phyloP scores from a whole-genome alignment of 768 basidiomycete genomes.

The Boletus speciosus region DNA sequence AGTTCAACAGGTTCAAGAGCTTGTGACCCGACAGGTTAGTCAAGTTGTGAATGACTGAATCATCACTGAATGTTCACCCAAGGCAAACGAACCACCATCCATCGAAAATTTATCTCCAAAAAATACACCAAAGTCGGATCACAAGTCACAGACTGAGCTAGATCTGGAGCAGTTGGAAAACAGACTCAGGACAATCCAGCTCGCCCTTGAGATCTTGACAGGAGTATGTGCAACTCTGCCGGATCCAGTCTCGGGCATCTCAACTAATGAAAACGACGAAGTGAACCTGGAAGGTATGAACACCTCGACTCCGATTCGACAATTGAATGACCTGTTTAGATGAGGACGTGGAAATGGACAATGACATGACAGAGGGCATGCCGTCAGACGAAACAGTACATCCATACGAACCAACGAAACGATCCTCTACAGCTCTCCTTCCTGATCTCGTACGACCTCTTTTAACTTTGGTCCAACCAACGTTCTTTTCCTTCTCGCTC shows the following conservation, averaged over 20 bases:
- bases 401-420: constrained; percentile 23
- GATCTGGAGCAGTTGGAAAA: constrained; percentile 74
- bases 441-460: constrained; percentile 65
- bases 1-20: constrained; percentile 47
- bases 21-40: constrained; percentile 51
- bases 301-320: constrained; percentile 6
- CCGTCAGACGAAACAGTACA: constrained; percentile 21
- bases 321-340: constrained; percentile 38
- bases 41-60: background rate
- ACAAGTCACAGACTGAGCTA: constrained; percentile 63
- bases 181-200: constrained; percentile 66
- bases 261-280: constrained; percentile 32
- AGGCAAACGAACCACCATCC: constrained; percentile 47
- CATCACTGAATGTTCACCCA: constrained; percentile 1
- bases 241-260: constrained; percentile 53
- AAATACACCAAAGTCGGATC: constrained; percentile 70
- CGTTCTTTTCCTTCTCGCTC: constrained; percentile 79
- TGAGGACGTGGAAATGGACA: constrained; percentile 39
- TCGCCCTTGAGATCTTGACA: constrained; percentile 86
- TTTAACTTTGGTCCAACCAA: constrained; percentile 68
- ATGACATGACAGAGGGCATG: constrained; percentile 26
- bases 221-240: constrained; percentile 85
- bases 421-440: constrained; percentile 37
- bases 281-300: constrained; percentile 37
- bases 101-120: constrained; percentile 60